A percentile compares a stretch with the other conserved stretches of the same genome.
Evolutionary conservation across 139 green algal species (phyloP).

Genomic region (Chlorella sp.): DNA sequence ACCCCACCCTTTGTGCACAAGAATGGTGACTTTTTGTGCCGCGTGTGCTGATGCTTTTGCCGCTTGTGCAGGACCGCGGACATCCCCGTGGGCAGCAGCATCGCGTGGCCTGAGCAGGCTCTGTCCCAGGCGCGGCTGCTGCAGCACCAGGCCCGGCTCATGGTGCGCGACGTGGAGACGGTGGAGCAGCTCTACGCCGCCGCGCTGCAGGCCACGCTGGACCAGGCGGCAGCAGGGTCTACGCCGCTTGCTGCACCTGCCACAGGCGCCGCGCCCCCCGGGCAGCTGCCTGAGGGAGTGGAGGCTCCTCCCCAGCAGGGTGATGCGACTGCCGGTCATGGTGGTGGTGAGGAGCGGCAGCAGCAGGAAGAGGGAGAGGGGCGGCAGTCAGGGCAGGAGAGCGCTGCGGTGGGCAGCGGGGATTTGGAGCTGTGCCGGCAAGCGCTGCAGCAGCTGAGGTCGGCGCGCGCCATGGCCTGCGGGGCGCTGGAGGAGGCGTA

Average conservation of each 20-base stretch:
- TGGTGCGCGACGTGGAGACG: not conserved
- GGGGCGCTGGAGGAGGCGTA: not conserved
- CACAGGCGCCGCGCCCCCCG: too few species aligned
- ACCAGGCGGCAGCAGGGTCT: too few species aligned
- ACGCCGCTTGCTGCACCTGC: too few species aligned
- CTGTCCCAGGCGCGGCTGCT: not conserved
- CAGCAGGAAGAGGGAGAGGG: not conserved
- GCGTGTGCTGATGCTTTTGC: not conserved
- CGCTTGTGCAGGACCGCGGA: not conserved
- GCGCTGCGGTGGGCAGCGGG: not conserved
- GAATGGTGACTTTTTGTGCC: not conserved
- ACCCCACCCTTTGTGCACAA: not conserved
- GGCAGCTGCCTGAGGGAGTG: too few species aligned
- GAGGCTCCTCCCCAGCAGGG: not conserved
- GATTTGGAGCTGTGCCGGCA: not conserved
- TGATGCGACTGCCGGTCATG: not conserved
- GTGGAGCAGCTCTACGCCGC: not conserved
- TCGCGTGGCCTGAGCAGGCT: not conserved
- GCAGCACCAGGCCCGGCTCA: not conserved
- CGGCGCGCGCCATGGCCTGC: not conserved
- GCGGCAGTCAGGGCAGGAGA: not conserved
- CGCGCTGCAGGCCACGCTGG: not conserved
- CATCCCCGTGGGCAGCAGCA: not conserved
- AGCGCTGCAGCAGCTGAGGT: not conserved
- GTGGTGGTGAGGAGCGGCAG: not conserved